phyloP scores from a whole-genome alignment of 2,329 filamentous ascomycete genomes.

The Teratosphaeria nubilosa region DNA sequence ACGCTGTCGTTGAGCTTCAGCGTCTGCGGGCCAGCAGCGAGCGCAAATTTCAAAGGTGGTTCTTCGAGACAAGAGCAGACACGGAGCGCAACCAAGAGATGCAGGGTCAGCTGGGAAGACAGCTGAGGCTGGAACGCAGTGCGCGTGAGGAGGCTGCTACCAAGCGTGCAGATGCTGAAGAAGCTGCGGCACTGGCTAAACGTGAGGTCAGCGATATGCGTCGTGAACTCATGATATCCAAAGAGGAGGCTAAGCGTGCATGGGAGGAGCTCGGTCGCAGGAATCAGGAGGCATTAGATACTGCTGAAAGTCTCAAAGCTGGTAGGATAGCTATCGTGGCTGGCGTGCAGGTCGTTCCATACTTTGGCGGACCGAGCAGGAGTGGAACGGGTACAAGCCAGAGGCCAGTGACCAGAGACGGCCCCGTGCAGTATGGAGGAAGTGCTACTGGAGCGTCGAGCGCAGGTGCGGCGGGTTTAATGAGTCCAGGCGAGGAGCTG shows the following conservation, averaged over 20 bases:
- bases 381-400: conserved; percentile 34
- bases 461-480: conserved; percentile 15
- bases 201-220: conserved; percentile 68
- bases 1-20: conserved; percentile 93
- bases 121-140: conserved; percentile 64
- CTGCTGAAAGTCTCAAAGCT: conserved; percentile 72
- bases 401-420: conserved; percentile 27
- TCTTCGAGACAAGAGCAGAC: conserved; percentile 85
- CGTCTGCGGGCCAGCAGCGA: conserved; percentile 88
- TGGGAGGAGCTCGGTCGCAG: conserved; percentile 94
- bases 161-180: conserved; percentile 17
- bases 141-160: conserved; percentile 55
- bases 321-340: conserved; percentile 83
- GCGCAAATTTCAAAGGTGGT: conserved; percentile 97
- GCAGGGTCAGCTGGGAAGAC: conserved; percentile 66
- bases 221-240: conserved; percentile 86
- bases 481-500: conserved; percentile 26
- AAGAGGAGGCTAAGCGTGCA: conserved; percentile 86
- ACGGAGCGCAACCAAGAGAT: conserved; percentile 77
- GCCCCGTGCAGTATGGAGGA: conserved; percentile 20
- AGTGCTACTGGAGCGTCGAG: conserved; percentile 7
- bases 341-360: conserved; percentile 84
- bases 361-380: conserved; percentile 19
- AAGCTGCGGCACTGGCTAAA: conserved; percentile 16
- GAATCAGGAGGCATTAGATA: conserved; percentile 86